Evolutionary conservation across 768 basidiomycete genomes (phyloP), one percentile per base, ranked within the genome.

Genomic region (Cystobasidium onofrii): DNA sequence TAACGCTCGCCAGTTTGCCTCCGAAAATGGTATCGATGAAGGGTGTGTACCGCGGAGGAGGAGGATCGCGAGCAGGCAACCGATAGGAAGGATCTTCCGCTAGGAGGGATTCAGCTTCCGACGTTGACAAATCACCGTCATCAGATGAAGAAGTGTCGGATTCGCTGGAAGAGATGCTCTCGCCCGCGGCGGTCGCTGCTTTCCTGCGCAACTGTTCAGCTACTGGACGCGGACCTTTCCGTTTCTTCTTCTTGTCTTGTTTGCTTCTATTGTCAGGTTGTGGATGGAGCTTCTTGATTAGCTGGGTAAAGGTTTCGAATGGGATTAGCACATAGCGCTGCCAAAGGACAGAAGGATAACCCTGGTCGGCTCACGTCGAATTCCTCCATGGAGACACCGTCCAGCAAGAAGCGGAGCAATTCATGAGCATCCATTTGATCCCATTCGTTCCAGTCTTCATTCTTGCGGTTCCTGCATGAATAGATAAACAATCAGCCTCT

Each of bases 381-480:
- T 81, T 97, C 93, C 80, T 97, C 94, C 91, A 94, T 94, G 66
- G 91, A 86, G 85, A 94, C 90, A 23, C 88, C 89, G 80, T 96
- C 94, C 44, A 96, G 83, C 74, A 97, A 83, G 76, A 93, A 92
- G 39, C 91, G 85, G 29, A 97, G 82, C 75, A 95, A 89, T 82
- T 98, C 94, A 80, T 96, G 94, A 27, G 93, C 91, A 79, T 98
- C 94, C 81, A 96, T 94, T 81, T 98, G 94, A 9, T 90, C 87
- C 80, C 93, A 94, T 79, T 94, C 93, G 55, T 90, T 86, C 78
- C 96, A 98, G 78, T 98, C 93, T 76, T 92, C 91, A 80, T 94
- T 90, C 55, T 60, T 71, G 9, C 69, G 69, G 55, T 71, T 71
- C 15, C 65, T 67, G 31, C n/a, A n/a, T 10, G 18, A 20, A 29